Evolutionary conservation across 352 stramenopile genomes (phyloP).

Genomic region (Pythium angustatum): DNA sequence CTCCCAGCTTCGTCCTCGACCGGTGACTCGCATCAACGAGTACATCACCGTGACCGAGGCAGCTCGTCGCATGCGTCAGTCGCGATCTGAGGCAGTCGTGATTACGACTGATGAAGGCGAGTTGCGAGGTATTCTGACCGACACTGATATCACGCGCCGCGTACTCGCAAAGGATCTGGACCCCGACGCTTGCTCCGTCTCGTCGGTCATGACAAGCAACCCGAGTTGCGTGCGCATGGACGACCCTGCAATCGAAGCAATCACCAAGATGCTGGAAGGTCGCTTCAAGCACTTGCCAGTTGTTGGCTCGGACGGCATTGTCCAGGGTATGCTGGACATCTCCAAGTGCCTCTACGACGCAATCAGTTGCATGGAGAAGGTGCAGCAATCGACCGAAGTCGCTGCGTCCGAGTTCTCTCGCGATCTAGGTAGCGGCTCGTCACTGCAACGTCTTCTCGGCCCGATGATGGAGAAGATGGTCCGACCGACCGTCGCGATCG

Average conservation of each 20-base stretch:
- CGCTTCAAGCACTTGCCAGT: slow-evolving; percentile 89
- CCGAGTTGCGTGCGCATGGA: slow-evolving; percentile 79
- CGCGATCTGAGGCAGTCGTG: slow-evolving; percentile 82
- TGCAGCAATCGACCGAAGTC: slow-evolving; percentile 83
- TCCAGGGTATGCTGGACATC: slow-evolving; percentile 88
- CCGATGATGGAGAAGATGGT: slow-evolving; percentile 92
- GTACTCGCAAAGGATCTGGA: slow-evolving; percentile 83
- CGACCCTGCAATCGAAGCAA: slow-evolving; percentile 82
- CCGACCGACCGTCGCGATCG: slow-evolving; percentile 76
- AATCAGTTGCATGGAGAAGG: slow-evolving; percentile 85
- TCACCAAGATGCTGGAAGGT: slow-evolving; percentile 89
- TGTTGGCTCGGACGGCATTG: slow-evolving; percentile 62
- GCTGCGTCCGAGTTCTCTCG: slow-evolving; percentile 80
- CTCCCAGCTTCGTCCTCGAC: slow-evolving; percentile 74
- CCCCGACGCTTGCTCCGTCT: slow-evolving; percentile 73
- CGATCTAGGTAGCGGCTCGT: slow-evolving; percentile 68
- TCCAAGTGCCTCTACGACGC: slow-evolving; percentile 90
- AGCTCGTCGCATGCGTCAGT: slow-evolving; percentile 78
- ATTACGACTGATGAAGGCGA: slow-evolving; percentile 84
- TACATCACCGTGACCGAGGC: slow-evolving; percentile 87
- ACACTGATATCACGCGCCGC: slow-evolving; percentile 84
- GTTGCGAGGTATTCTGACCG: slow-evolving; percentile 82
- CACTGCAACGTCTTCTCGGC: slow-evolving; percentile 69
- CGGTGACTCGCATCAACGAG: slow-evolving; percentile 84
- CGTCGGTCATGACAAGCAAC: slow-evolving; percentile 84